Evolutionary conservation across 2,329 filamentous ascomycete genomes (phyloP).

Genomic region (Aspergillus sp.): DNA sequence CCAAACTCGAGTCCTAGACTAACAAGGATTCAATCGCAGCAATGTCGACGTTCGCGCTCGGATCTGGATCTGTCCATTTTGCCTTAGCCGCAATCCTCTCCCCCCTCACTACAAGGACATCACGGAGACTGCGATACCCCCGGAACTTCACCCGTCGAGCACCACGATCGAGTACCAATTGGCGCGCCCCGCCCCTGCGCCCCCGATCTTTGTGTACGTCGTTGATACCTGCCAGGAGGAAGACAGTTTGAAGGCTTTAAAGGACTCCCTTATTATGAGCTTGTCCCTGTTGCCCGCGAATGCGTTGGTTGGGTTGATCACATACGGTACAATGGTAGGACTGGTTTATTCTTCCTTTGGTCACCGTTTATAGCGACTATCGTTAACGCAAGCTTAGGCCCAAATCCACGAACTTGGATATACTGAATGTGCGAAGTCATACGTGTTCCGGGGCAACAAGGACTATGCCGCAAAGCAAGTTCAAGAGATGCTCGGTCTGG

Average conservation of each 20-base stretch:
- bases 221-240: conserved; percentile 63
- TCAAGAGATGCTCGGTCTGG: conserved; percentile 95
- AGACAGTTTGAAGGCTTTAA: conserved; percentile 58
- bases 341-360: conserved; percentile 8
- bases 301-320: conserved; percentile 57
- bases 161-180: conserved; percentile 61
- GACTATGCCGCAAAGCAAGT: conserved; percentile 97
- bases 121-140: conserved; percentile 56
- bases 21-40: conserved; percentile 26
- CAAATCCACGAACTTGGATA: conserved; percentile 98
- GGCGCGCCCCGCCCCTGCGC: conserved; percentile 53
- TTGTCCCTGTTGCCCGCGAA: conserved; percentile 55
- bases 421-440: conserved; percentile 95
- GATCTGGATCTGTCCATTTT: conserved; percentile 63
- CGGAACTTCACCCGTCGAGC: conserved; percentile 56
- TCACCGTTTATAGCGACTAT: conserved; percentile 1
- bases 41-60: conserved; percentile 59
- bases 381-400: conserved; percentile 43
- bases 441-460: conserved; percentile 95
- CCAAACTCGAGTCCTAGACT: conserved; percentile 13
- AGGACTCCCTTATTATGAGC: conserved; percentile 60
- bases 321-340: conserved; percentile 77
- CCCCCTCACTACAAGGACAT: conserved; percentile 64
- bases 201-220: conserved; percentile 62
- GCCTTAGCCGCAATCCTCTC: conserved; percentile 56